Evolutionary conservation across 1,284 basidiomycete genomes (phyloP).

Genomic region (Prillingera fragicola): DNA sequence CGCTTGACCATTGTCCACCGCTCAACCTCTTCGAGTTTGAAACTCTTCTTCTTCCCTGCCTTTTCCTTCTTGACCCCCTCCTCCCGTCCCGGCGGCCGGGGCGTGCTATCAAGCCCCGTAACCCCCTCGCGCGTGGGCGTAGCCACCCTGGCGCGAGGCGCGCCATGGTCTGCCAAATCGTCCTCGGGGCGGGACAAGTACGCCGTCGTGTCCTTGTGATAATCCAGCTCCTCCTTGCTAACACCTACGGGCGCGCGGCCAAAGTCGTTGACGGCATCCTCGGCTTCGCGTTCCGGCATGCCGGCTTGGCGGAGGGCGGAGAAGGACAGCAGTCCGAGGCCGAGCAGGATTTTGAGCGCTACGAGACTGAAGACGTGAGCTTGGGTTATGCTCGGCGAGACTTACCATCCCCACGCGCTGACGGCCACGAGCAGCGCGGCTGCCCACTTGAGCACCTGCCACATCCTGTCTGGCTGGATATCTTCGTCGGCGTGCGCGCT

Average conservation of each 20-base stretch:
- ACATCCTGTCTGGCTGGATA: constrained; percentile 37
- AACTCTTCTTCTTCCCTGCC: constrained; percentile 54
- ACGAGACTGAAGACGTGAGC: constrained; percentile 56
- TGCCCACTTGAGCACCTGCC: constrained; percentile 56
- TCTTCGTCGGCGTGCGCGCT: constrained; percentile 27
- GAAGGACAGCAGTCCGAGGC: constrained; percentile 76
- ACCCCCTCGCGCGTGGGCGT: not conserved
- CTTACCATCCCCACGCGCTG: constrained; percentile 74
- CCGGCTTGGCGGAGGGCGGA: constrained; percentile 67
- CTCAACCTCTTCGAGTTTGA: constrained; percentile 76
- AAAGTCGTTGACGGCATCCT: constrained; percentile 75
- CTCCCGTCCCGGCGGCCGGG: constrained; percentile 52
- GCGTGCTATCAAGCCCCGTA: too few relatives aligned
- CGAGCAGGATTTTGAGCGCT: constrained; percentile 79
- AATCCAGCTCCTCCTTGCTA: constrained; percentile 72
- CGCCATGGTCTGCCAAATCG: constrained; percentile 56
- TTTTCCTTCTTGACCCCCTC: constrained; percentile 19
- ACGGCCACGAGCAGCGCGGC: constrained; percentile 58
- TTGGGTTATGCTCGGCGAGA: constrained; percentile 2
- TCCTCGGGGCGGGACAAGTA: constrained; percentile 65
- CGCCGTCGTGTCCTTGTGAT: constrained; percentile 70
- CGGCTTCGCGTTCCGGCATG: constrained; percentile 65
- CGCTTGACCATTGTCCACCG: constrained; percentile 90
- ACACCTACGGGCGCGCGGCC: constrained; percentile 80
- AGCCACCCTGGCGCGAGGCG: not conserved